Percentiles rank a stretch among this genome's conserved stretches.
These are phyloP conservation scores for Rhododendron vialii DNA, from an alignment of 148 eudicot genomes.

Conservation along the genomic window DNA sequence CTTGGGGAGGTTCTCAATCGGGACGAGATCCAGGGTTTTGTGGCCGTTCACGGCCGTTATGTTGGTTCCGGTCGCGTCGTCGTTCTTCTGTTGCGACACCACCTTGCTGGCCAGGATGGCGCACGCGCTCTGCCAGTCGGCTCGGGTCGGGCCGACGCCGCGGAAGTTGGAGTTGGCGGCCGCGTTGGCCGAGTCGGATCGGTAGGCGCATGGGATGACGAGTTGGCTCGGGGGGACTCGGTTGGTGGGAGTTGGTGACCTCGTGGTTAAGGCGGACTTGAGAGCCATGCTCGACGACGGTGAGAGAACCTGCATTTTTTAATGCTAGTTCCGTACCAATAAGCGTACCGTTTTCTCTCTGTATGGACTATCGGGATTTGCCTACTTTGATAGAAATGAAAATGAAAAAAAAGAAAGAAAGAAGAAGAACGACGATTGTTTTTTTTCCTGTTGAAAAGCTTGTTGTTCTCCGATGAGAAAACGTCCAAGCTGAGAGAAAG, in stretches of 20 bases:
- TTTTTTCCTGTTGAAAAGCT: constrained; percentile 21
- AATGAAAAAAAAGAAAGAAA: too few relatives aligned
- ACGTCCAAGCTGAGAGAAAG: background rate
- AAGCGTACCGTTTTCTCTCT: too few relatives aligned
- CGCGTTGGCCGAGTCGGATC: constrained; percentile 31
- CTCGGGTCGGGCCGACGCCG: constrained; percentile 31
- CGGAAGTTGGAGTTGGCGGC: constrained; percentile 13
- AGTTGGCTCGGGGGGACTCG: constrained; percentile 27
- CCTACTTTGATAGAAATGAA: background rate
- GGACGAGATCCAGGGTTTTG: constrained; percentile 54
- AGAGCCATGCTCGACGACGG: constrained; percentile 34
- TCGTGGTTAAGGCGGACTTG: constrained; percentile 15
- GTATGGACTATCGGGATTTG: too few relatives aligned
- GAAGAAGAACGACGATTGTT: background rate
- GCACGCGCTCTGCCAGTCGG: constrained; percentile 85
- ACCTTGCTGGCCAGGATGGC: constrained; percentile 73
- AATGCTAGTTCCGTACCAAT: too few relatives aligned
- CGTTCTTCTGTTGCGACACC: constrained; percentile 33
- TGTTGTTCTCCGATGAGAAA: constrained; percentile 26
- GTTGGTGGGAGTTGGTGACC: constrained; percentile 5
- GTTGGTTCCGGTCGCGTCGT: constrained; percentile 16
- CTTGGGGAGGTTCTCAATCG: constrained; percentile 15
- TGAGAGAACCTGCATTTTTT: constrained; percentile 42
- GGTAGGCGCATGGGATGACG: constrained; percentile 29
- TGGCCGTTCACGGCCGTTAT: constrained; percentile 44